Percentiles rank a stretch among this genome's conserved stretches.
Conservation (phyloP, 169 alveolate genomes). For the Prorocentrum cordatum region DNA sequence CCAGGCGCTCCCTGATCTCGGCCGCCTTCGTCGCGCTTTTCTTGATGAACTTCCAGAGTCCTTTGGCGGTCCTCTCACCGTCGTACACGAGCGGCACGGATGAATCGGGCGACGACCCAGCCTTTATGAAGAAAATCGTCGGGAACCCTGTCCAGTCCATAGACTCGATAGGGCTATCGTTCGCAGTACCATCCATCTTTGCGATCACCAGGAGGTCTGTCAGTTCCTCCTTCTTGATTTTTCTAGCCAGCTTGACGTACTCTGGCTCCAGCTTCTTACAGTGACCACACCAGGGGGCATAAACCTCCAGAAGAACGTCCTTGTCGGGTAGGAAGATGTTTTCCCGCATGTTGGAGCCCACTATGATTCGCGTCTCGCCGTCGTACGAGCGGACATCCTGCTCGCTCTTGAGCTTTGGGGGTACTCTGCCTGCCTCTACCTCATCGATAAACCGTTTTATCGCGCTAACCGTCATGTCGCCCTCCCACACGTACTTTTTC, state of each 20-base stretch:
- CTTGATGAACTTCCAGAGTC: conserved; percentile 69
- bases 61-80: conserved; percentile 72
- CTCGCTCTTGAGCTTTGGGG: too few species aligned
- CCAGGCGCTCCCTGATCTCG: conserved; percentile 39
- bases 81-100: conserved; percentile 70
- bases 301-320: conserved; percentile 89
- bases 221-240: conserved; percentile 20
- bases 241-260: conserved; percentile 48
- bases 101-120: conserved; percentile 34
- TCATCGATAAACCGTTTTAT: not conserved
- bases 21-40: conserved; percentile 72
- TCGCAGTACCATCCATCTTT: conserved; percentile 87
- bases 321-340: conserved; percentile 79
- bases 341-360: conserved; percentile 79
- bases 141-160: conserved; percentile 73
- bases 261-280: conserved; percentile 82
- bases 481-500: conserved; percentile 17
- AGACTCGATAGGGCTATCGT: conserved; percentile 77
- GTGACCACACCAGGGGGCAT: conserved; percentile 98
- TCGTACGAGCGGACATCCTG: too few species aligned
- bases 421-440: too few species aligned
- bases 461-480: conserved; percentile 10
- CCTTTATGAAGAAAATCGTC: conserved; percentile 72
- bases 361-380: too few species aligned
- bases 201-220: conserved; percentile 82